Base-by-base conservation (phyloP, 257 asterid species). In the Petunia secreta region DNA sequence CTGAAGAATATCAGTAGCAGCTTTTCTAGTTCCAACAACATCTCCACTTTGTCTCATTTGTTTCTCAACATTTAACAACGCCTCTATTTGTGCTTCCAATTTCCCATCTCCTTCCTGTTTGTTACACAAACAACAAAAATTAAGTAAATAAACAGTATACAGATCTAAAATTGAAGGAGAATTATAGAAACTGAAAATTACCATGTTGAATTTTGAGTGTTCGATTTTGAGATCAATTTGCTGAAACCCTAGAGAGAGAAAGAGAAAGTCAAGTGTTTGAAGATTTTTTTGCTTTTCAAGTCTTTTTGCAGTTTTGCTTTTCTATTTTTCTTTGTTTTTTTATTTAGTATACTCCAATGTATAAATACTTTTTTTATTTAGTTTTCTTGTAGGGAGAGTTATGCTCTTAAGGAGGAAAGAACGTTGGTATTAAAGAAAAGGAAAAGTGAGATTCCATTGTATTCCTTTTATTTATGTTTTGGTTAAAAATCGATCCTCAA, bases 11-110 rank as follows among this genome's bases (percentile, higher is more conserved):
- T 96, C 98, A 1, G 90, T 93, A 71, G 83, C 99, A 10, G 99
- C 96, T 87, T 91, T 91, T 5, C 94, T 87, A 37, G 95, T 96
- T 43, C 89, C 98, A 25, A 89, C 94, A 37, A 96, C 98, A 64
- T 96, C 98, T 16, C 98, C 98, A 43, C 83, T 85, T 80, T 92
- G 98, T 77, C 99, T 85, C 97, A 89, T 91, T 89, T 94, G 97
- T 89, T 96, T 96, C 96, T 96, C 99, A 77, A 91, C 97, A 74
- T 92, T 96, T 83, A 93, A 87, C 77, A 93, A 69, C 83, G 88
- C 80, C 82, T 91, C 99, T 10, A 95, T 92, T 83, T 90, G 86
- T 48, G 89, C 91, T 81, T 90, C 97, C 95, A 96, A 80, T 85
- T 85, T 82, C 53, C 85, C 85, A 37, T 86, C 95, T 78, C 91